Evolutionary conservation across 495 filamentous ascomycete species (phyloP).

Genomic region (Tuber aestivum): DNA sequence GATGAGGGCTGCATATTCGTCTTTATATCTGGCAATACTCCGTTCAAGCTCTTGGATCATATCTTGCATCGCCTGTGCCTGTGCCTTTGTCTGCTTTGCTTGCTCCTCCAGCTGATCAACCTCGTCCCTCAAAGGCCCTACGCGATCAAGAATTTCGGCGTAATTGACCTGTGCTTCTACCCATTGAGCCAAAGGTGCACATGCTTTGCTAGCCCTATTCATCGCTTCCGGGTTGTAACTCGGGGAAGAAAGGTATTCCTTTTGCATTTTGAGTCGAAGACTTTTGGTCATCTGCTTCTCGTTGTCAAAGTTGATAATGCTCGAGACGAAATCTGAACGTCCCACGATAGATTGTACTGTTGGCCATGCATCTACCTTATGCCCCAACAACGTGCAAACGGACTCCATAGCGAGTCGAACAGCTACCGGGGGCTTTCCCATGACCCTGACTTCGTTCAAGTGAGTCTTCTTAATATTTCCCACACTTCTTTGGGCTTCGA

Average conservation of each 20-base stretch:
- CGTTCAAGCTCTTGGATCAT: conserved; percentile 75
- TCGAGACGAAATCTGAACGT: conserved; percentile 92
- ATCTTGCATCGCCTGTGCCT: conserved; percentile 85
- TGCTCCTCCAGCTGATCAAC: conserved; percentile 79
- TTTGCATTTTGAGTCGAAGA: conserved; percentile 80
- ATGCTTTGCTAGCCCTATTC: conserved; percentile 91
- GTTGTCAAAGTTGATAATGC: conserved; percentile 96
- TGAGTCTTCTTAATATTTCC: conserved; percentile 97
- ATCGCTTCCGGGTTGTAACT: conserved; percentile 96
- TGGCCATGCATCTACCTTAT: conserved; percentile 86
- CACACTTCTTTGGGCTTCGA: conserved; percentile 88
- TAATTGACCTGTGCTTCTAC: conserved; percentile 95
- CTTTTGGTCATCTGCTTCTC: conserved; percentile 85
- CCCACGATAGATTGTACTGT: conserved; percentile 80
- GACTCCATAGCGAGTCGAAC: conserved; percentile 90
- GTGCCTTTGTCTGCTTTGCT: conserved; percentile 85
- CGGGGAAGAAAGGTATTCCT: conserved; percentile 80
- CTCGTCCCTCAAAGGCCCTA: conserved; percentile 88
- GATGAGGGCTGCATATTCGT: conserved; percentile 91
- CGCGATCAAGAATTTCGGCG: conserved; percentile 89
- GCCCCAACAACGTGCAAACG: conserved; percentile 87
- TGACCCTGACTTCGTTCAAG: conserved; percentile 93
- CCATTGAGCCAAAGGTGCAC: conserved; percentile 95
- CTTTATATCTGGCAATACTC: conserved; percentile 94
- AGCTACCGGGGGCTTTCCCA: conserved; percentile 82